Conservation (phyloP, 441 rosid species). For the Erodium texanum region DNA sequence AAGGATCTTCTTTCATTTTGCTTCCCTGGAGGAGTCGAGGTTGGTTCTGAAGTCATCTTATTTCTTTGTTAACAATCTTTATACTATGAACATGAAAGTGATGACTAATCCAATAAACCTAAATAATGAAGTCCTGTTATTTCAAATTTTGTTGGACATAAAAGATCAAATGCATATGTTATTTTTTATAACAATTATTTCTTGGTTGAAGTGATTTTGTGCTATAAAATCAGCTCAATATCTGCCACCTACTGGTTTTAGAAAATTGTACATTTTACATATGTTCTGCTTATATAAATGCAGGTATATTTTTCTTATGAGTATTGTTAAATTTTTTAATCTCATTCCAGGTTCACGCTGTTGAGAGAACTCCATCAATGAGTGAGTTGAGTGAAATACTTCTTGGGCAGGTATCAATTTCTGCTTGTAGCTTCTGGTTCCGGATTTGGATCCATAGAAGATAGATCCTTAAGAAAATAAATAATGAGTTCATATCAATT, state of each 20-base stretch:
- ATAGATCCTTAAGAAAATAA: neutral
- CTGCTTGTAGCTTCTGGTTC: neutral
- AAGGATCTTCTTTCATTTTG: conserved; percentile 92
- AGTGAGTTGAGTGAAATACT: conserved; percentile 4
- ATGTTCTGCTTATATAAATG: no score
- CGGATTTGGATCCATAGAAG: neutral
- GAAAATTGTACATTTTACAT: no score
- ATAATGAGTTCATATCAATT: neutral
- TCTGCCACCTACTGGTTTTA: no score
- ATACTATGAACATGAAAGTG: neutral
- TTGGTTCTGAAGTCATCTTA: conserved; percentile 17
- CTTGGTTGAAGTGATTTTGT: no score
- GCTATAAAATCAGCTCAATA: no score
- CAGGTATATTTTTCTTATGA: no score
- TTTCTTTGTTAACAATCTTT: neutral
- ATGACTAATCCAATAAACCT: no score
- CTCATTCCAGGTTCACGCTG: conserved; percentile 2
- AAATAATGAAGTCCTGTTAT: no score
- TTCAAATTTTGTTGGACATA: no score
- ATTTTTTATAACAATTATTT: no score
- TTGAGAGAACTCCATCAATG: conserved; percentile 6
- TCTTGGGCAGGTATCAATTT: neutral
- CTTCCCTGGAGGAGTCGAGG: conserved; percentile 97
- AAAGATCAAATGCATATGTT: no score
- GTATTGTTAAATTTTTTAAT: neutral